These are phyloP conservation scores for Paramecium caudatum DNA, from an alignment of 73 alveolate genomes.

Conservation along the genomic window DNA sequence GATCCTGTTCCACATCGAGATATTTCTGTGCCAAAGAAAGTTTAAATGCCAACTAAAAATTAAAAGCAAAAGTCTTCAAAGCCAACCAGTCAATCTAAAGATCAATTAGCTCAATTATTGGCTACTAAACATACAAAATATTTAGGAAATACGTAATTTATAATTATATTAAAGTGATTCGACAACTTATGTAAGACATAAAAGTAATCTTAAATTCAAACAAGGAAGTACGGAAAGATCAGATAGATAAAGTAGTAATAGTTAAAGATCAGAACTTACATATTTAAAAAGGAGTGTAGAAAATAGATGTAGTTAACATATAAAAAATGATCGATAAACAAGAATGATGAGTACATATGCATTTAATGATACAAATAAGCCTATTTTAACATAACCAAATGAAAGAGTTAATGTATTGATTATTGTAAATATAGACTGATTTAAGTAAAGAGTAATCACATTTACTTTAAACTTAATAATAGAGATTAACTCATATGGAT, in stretches of 20 bases:
- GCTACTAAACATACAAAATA: conserved; percentile 19
- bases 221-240: conserved; percentile 50
- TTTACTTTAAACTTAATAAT: not conserved
- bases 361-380: conserved; percentile 11
- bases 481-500: conserved; percentile 43
- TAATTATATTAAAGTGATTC: conserved; percentile 8
- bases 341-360: conserved; percentile 64
- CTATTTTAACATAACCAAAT: conserved; percentile 32
- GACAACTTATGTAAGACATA: conserved; percentile 48
- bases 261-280: conserved; percentile 37
- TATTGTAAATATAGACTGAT: not conserved
- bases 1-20: conserved; percentile 60
- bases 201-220: conserved; percentile 21
- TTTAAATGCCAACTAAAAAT: conserved; percentile 19
- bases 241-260: conserved; percentile 40
- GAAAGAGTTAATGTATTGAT: conserved; percentile 26
- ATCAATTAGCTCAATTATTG: conserved; percentile 21
- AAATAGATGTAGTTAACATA: conserved; percentile 22
- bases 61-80: not conserved
- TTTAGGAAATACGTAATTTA: conserved; percentile 38
- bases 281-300: conserved; percentile 52
- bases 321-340: conserved; percentile 15
- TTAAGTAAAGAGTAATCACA: conserved; percentile 26
- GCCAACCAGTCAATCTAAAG: conserved; percentile 26
- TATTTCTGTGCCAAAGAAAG: not conserved